Evolutionary conservation across 2,329 filamentous ascomycete species (phyloP), one percentile per base, ranked within the genome.

Genomic region (Dactylellina drechsleri): DNA sequence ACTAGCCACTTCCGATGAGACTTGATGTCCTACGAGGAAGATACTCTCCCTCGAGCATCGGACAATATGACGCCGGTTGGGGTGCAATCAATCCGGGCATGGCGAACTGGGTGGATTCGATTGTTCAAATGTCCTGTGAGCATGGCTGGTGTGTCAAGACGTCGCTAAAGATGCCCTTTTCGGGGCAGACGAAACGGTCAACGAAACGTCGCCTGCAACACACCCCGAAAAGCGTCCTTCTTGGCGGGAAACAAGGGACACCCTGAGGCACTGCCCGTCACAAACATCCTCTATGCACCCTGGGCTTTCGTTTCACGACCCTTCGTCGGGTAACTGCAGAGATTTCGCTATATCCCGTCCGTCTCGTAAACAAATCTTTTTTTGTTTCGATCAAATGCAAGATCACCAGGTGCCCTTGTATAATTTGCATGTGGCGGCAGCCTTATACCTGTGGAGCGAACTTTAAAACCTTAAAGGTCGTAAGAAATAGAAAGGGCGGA

Each of bases 161-260:
- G 56, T 61, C 65, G 70, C 62, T 50, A 67, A 61, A 28, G 50
- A 43, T 31, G 18, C 52, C 62, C 59, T 45, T 57, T 73, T 61
- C 57, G 26, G 68, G 68, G 36, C 52, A 57, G 40, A 62, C 71
- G 71, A 75, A 75, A 75, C 71, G 60, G 40, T 59, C 64, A 50
- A 45, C 71, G 71, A 75, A 75, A 75, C 71, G 71, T 75, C 59
- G 71, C 50, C 62, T 31, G 43, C 71, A 64, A 60, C 71, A 50
- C 71, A 64, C 52, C 15, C 26, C 13, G 52, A 18, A 54, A 36
- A 26, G 23, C 23, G n/a, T 18, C 18, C 47, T n/a, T 20, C 47
- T 23, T 13, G 2, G 3, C 50, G 15, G 45, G 15, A 15, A 18
- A 15, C 50, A 66, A 65, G 45, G 52, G 16, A 66, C 49, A 18